Conservation (phyloP, 768 basidiomycete genomes). For the Tricholoma hemisulphureum region DNA sequence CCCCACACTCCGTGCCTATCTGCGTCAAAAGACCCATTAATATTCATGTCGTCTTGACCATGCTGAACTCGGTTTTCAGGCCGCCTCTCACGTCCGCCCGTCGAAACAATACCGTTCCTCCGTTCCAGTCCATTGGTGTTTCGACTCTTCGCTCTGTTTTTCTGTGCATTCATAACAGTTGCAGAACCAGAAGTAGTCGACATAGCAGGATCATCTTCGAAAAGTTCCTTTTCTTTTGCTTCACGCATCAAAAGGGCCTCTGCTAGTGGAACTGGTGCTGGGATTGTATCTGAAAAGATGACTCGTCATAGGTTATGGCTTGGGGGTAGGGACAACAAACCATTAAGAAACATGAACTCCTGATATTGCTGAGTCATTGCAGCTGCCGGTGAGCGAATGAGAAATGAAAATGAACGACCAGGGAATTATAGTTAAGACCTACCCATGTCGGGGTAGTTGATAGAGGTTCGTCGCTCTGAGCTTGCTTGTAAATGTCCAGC, state of each 20-base stretch:
- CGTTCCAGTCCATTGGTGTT: conserved; percentile 35
- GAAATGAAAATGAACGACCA: conserved; percentile 4
- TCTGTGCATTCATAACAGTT: conserved; percentile 18
- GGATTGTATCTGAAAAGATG: conserved; percentile 57
- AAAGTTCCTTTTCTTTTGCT: conserved; percentile 50
- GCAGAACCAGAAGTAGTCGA: conserved; percentile 22
- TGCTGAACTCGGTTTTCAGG: conserved; percentile 4
- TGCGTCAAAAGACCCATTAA: background rate
- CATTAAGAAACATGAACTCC: conserved; percentile 72
- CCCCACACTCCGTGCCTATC: conserved; percentile 7
- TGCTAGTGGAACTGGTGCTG: conserved; percentile 53
- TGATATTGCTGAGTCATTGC: conserved; percentile 58
- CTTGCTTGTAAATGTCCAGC: conserved; percentile 67
- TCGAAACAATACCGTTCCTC: conserved; percentile 17
- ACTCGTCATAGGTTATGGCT: conserved; percentile 5
- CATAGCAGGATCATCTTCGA: conserved; percentile 57
- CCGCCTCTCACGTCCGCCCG: conserved; percentile 11
- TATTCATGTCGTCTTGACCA: conserved; percentile 1
- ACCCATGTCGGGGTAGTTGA: conserved; percentile 81
- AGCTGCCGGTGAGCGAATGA: conserved; percentile 37
- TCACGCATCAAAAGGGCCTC: conserved; percentile 60
- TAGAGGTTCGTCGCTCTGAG: conserved; percentile 52
- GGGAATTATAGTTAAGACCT: conserved; percentile 19
- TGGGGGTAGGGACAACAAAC: conserved; percentile 31
- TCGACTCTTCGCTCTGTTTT: conserved; percentile 39